Percentiles rank a stretch among this genome's conserved stretches.
Evolutionary conservation across 495 filamentous ascomycete genomes (phyloP).

Genomic region (Penicillium turbatum): DNA sequence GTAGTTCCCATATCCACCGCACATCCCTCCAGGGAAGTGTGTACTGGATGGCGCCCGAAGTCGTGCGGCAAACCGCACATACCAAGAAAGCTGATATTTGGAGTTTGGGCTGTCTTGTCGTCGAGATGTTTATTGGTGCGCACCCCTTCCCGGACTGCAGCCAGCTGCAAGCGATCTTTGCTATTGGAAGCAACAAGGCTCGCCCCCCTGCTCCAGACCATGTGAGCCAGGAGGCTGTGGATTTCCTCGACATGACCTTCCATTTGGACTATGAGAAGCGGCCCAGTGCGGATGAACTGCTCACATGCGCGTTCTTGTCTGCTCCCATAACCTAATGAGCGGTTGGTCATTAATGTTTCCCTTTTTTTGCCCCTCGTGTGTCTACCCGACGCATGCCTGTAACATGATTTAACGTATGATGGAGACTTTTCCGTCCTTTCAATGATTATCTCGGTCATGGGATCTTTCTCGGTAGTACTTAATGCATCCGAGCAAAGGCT

Average conservation of each 20-base stretch:
- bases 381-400: conserved; percentile 6
- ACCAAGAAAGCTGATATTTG: conserved; percentile 99
- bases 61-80: conserved; percentile 95
- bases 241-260: conserved; percentile 85
- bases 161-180: conserved; percentile 97
- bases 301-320: conserved; percentile 71
- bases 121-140: conserved; percentile 97
- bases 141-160: conserved; percentile 97
- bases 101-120: conserved; percentile 93
- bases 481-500: background rate
- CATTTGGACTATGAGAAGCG: conserved; percentile 90
- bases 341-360: background rate
- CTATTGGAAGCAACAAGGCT: conserved; percentile 84
- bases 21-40: conserved; percentile 95
- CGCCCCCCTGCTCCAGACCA: conserved; percentile 85
- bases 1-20: conserved; percentile 64
- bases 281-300: conserved; percentile 84
- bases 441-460: background rate
- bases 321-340: conserved; percentile 51
- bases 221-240: conserved; percentile 78
- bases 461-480: conserved; percentile 1
- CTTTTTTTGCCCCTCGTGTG: background rate
- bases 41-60: conserved; percentile 99
- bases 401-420: conserved; percentile 18
- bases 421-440: conserved; percentile 1